phyloP scores from a whole-genome alignment of 257 asterid species.

The Nicotiana tomentosiformis region DNA sequence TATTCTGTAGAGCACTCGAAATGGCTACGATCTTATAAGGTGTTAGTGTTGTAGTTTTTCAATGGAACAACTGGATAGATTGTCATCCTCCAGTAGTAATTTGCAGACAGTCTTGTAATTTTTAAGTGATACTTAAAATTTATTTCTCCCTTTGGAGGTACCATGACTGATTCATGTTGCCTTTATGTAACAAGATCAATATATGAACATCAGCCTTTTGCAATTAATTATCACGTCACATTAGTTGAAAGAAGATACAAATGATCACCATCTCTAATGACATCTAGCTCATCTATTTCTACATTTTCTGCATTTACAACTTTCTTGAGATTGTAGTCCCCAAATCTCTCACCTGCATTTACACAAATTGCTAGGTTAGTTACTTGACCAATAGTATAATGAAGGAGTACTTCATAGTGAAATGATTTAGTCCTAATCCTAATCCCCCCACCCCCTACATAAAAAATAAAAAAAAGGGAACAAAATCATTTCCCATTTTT shows the following conservation, averaged over 20 bases:
- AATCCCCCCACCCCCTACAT: too few species aligned
- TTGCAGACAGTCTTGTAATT: neutral
- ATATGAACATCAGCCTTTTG: too few species aligned
- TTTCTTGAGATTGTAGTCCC: constrained; percentile 40
- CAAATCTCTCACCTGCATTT: constrained; percentile 76
- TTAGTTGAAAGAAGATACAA: constrained; percentile 47
- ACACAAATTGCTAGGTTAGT: neutral
- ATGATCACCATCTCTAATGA: constrained; percentile 82
- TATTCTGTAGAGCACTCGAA: too few species aligned
- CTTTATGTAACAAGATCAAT: too few species aligned
- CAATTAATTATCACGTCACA: neutral
- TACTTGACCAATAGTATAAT: neutral
- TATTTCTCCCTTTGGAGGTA: neutral
- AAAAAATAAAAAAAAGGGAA: too few species aligned
- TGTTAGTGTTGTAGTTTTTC: neutral
- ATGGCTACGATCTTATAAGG: too few species aligned
- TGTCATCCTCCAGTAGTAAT: neutral
- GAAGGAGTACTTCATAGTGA: too few species aligned
- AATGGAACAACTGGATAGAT: neutral
- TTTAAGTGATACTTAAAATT: neutral
- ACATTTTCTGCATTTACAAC: constrained; percentile 64
- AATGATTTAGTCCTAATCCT: too few species aligned
- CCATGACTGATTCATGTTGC: neutral
- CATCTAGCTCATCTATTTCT: constrained; percentile 69
- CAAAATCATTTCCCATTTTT: too few species aligned